Conservation (phyloP, 1,139 yeast species). For the Hemisphaericaspora subhashii region DNA sequence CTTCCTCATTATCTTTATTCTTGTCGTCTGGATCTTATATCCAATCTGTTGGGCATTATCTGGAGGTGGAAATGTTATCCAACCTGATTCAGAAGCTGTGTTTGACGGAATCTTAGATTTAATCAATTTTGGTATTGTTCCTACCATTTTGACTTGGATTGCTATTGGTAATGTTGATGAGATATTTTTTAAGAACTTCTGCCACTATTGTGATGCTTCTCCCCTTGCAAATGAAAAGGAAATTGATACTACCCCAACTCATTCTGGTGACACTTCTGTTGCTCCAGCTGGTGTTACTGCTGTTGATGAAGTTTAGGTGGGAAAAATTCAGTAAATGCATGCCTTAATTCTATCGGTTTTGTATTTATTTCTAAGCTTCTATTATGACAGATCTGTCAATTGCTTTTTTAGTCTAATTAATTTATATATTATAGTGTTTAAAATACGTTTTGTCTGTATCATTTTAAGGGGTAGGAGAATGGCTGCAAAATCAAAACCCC, state of each 20-base stretch:
- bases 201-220: slow-evolving; percentile 15
- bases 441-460: too few relatives aligned
- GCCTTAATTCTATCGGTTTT: too few relatives aligned
- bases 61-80: slow-evolving; percentile 68
- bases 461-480: too few relatives aligned
- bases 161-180: slow-evolving; percentile 32
- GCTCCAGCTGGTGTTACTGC: slow-evolving; percentile 18
- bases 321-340: too few relatives aligned
- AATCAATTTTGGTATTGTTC: slow-evolving; percentile 43
- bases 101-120: slow-evolving; percentile 65
- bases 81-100: slow-evolving; percentile 66
- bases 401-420: too few relatives aligned
- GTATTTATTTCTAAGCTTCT: too few relatives aligned
- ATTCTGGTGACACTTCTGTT: slow-evolving; percentile 37
- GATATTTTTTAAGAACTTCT: slow-evolving; percentile 26
- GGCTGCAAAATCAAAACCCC: too few relatives aligned
- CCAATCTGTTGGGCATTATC: slow-evolving; percentile 62
- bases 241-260: slow-evolving; percentile 33
- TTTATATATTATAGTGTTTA: too few relatives aligned
- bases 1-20: slow-evolving; percentile 30
- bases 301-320: slow-evolving; percentile 3
- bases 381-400: too few relatives aligned
- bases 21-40: slow-evolving; percentile 48
- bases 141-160: slow-evolving; percentile 35
- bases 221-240: slow-evolving; percentile 21